A percentile compares a stretch with the other conserved stretches of the same genome.
Conservation (phyloP, 129 eudicot genomes). For the Arctium minus region DNA sequence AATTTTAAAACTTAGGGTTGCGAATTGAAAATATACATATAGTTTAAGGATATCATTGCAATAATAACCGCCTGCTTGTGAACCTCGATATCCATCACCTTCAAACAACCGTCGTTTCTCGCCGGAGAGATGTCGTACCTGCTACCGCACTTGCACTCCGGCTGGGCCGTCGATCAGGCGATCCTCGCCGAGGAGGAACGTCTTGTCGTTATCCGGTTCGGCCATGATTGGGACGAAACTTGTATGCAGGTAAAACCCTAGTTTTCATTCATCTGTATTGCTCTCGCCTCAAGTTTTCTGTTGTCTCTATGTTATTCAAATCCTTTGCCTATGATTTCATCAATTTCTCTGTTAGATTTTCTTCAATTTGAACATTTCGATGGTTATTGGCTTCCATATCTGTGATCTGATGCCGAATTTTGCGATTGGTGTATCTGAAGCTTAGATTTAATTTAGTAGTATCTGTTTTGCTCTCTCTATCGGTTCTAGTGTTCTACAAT, state of each 20-base stretch:
- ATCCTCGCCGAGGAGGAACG: conserved; percentile 91
- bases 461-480: not conserved
- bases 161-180: conserved; percentile 99
- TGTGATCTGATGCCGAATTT: not conserved
- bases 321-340: not conserved
- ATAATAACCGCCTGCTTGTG: not conserved
- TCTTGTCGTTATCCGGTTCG: conserved; percentile 16
- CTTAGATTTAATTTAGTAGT: not conserved
- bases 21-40: too few species aligned
- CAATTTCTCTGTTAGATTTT: not conserved
- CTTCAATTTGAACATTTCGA: not conserved
- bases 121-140: conserved; percentile 69
- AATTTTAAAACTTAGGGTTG: too few species aligned
- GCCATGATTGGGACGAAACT: conserved; percentile 99
- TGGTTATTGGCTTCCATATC: not conserved
- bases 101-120: not conserved
- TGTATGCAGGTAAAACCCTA: conserved; percentile 74
- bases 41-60: not conserved
- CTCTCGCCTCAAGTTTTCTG: not conserved
- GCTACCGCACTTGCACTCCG: conserved; percentile 95
- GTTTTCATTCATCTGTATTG: not conserved
- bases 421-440: not conserved
- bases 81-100: not conserved
- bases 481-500: not conserved
- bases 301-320: not conserved